Conservation (phyloP, 2,329 filamentous ascomycete genomes). For the Pseudocercospora eumusae region DNA sequence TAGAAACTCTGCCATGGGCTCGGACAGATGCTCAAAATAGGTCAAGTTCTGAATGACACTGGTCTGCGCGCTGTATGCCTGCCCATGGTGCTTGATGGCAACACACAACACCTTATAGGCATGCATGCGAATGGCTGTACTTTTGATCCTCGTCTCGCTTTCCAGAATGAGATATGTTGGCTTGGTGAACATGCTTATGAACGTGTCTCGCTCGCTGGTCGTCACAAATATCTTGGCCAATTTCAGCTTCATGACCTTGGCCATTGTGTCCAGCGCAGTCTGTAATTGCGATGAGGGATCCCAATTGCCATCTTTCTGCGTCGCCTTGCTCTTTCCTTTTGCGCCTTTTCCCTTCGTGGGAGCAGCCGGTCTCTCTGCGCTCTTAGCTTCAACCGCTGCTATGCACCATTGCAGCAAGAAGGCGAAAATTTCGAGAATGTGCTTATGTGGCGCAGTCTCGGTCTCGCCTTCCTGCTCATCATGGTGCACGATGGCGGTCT, state of each 20-base stretch:
- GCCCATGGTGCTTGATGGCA: slow-evolving; percentile 94
- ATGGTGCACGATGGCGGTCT: slow-evolving; percentile 80
- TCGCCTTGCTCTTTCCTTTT: slow-evolving; percentile 70
- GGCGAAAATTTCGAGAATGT: slow-evolving; percentile 87
- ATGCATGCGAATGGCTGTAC: slow-evolving; percentile 87
- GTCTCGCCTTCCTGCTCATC: slow-evolving; percentile 83
- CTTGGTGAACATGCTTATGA: slow-evolving; percentile 86
- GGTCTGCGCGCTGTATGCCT: slow-evolving; percentile 94
- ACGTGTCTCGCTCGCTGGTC: slow-evolving; percentile 93
- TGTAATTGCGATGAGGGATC: slow-evolving; percentile 88
- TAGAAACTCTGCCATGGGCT: slow-evolving; percentile 97
- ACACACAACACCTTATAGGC: slow-evolving; percentile 96
- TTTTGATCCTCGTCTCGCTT: slow-evolving; percentile 90
- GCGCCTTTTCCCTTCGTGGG: slow-evolving; percentile 72
- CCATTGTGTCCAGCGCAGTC: slow-evolving; percentile 87
- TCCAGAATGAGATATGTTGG: slow-evolving; percentile 93
- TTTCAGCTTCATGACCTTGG: slow-evolving; percentile 91
- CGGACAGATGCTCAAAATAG: slow-evolving; percentile 97
- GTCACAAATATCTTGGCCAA: slow-evolving; percentile 91
- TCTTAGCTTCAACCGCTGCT: slow-evolving; percentile 86
- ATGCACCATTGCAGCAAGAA: slow-evolving; percentile 96
- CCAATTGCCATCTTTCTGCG: slow-evolving; percentile 73
- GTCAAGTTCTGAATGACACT: slow-evolving; percentile 97
- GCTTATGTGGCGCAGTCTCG: slow-evolving; percentile 72
- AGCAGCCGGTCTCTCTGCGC: slow-evolving; percentile 77